Evolutionary conservation across 352 stramenopile species (phyloP), one percentile per base, ranked within the genome.

Genomic region (Globisporangium barbulae): DNA sequence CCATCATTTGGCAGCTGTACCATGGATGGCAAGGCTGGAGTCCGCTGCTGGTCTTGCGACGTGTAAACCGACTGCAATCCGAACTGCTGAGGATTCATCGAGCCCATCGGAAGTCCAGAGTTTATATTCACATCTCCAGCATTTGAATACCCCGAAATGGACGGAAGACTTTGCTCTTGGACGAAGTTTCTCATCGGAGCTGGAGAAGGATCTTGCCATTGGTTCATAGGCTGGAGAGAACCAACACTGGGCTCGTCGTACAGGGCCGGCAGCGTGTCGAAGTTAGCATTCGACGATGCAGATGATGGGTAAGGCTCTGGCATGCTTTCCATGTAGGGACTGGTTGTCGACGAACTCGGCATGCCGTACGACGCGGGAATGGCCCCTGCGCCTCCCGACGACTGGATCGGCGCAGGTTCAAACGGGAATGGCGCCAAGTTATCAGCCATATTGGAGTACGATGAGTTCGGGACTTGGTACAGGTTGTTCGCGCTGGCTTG

Each of bases 381-480:
- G 35, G 10, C n/a, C 21, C 52, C 52, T 58, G 31, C 19, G 39
- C 44, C 66, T 72, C 35, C 63, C 17, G 63, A 44, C 21, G 48
- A 28, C 47, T 81, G 65, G 50, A 47, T 73, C n/a, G 60, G 68
- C 45, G 64, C 49, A 39, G 73, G 50, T 6, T 70, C 64, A 44
- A 72, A 81, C 2, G 76, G 69, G 41, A 78, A 78, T 45, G 64
- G 59, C 61, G 64, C 68, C 44, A 81, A 61, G 19, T 41, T 69
- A 17, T 78, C 59, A 17, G 52, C n/a, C 15, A 53, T 50, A n/a
- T 49, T 66, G 31, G 52, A 22, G 21, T 61, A 61, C 21, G 33
- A 54, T 2, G 55, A 25, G 22, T 35, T 30, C 30, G 35, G 33
- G 2, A 47, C 19, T 35, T 48, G 57, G 37, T 71, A 71, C 52